These are phyloP conservation scores for Datisca glomerata DNA, from an alignment of 306 rosid genomes.

Conservation along the genomic window DNA sequence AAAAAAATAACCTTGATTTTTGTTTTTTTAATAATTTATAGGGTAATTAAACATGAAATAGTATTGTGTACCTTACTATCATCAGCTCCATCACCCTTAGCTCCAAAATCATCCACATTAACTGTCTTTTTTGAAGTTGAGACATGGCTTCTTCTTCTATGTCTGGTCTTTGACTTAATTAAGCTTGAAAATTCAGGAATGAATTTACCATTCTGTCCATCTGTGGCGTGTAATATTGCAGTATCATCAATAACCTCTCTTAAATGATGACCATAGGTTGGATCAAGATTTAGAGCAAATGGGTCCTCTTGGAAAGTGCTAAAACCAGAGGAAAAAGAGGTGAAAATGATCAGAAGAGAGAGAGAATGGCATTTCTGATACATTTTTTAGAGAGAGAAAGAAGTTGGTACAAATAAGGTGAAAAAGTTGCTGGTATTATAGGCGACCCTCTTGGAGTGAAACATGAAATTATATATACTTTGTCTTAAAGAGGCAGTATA, in stretches of 20 bases:
- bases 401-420: neutral
- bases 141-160: neutral
- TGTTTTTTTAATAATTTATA: neutral
- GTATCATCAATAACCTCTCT: too few species aligned
- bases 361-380: neutral
- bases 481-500: neutral
- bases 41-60: neutral
- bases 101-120: slow-evolving; percentile 12
- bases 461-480: neutral
- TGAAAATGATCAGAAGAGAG: neutral
- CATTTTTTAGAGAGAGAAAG: neutral
- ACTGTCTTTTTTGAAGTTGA: neutral
- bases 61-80: slow-evolving; percentile 9
- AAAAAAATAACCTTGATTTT: too few species aligned
- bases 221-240: too few species aligned
- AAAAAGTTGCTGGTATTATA: neutral
- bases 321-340: neutral
- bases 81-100: slow-evolving; percentile 9
- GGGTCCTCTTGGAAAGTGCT: neutral
- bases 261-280: neutral
- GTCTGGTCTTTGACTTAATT: neutral
- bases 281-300: neutral
- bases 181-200: neutral
- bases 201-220: too few species aligned
- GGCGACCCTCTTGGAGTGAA: neutral